Conservation (phyloP, 345 rosid species). For the Moricandia arvensis region DNA sequence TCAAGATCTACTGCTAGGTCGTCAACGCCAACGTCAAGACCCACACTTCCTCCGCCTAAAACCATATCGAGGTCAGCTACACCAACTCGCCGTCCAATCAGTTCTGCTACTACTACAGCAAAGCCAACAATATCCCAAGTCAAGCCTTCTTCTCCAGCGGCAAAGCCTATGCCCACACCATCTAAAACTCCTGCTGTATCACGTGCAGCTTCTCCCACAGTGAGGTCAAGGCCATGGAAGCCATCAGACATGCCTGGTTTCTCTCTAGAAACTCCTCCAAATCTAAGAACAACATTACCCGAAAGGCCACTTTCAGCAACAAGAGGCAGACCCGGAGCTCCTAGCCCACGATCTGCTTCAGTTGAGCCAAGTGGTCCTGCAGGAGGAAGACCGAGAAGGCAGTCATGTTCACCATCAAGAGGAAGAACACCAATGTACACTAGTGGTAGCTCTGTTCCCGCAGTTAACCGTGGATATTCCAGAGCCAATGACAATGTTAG, state of each 20-base stretch:
- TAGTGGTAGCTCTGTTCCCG: slow-evolving; percentile 95
- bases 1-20: slow-evolving; percentile 76
- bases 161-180: slow-evolving; percentile 42
- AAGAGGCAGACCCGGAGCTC: slow-evolving; percentile 97
- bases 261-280: slow-evolving; percentile 94
- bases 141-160: slow-evolving; percentile 50
- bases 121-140: slow-evolving; percentile 48
- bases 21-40: slow-evolving; percentile 81
- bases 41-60: slow-evolving; percentile 68
- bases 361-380: slow-evolving; percentile 63
- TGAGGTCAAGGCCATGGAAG: slow-evolving; percentile 89
- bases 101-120: slow-evolving; percentile 44
- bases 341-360: slow-evolving; percentile 81
- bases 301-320: slow-evolving; percentile 92
- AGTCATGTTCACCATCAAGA: slow-evolving; percentile 96
- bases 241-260: slow-evolving; percentile 99
- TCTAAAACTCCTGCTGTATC: slow-evolving; percentile 58
- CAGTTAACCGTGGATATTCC: slow-evolving; percentile 61
- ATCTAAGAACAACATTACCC: slow-evolving; percentile 81
- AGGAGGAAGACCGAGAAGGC: slow-evolving; percentile 72
- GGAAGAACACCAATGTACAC: slow-evolving; percentile 67
- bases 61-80: slow-evolving; percentile 76
- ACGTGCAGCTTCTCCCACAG: slow-evolving; percentile 72
- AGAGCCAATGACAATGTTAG: slow-evolving; percentile 72
- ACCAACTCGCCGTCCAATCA: slow-evolving; percentile 79